Percentiles rank a stretch among this genome's conserved stretches.
phyloP scores from a whole-genome alignment of 139 green algal species.

The Chlamydomonas sp. region DNA sequence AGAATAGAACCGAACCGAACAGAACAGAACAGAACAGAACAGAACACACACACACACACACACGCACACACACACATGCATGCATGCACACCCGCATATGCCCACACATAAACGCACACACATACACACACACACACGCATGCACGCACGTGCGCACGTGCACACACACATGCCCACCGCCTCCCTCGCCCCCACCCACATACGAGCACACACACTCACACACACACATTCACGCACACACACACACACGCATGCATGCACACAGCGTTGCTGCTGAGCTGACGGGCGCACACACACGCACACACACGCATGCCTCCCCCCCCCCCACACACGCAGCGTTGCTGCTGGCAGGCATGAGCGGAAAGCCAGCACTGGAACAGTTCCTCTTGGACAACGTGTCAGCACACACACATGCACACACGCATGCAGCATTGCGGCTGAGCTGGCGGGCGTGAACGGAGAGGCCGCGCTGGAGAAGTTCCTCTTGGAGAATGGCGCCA shows the following conservation, averaged over 20 bases:
- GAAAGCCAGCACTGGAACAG: too few species aligned
- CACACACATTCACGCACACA: too few species aligned
- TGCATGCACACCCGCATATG: neutral
- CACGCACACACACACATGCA: slow-evolving; percentile 12
- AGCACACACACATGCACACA: too few species aligned
- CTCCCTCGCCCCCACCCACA: neutral
- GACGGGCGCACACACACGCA: too few species aligned
- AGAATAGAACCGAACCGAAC: neutral
- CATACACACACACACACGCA: neutral
- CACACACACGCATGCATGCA: slow-evolving; percentile 5
- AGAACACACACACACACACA: neutral
- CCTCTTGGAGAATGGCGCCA: too few species aligned
- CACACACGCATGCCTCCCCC: too few species aligned
- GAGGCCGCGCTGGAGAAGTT: slow-evolving; percentile 49
- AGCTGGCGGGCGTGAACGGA: slow-evolving; percentile 5
- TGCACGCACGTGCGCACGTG: neutral
- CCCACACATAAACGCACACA: neutral
- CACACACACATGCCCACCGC: too few species aligned
- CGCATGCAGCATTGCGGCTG: too few species aligned
- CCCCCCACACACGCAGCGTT: too few species aligned
- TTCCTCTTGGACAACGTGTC: too few species aligned
- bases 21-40: neutral
- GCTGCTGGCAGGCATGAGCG: too few species aligned
- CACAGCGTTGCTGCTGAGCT: too few species aligned
- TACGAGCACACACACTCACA: neutral